Base-by-base conservation (phyloP, 768 basidiomycete species). In the Lentinula edodes region DNA sequence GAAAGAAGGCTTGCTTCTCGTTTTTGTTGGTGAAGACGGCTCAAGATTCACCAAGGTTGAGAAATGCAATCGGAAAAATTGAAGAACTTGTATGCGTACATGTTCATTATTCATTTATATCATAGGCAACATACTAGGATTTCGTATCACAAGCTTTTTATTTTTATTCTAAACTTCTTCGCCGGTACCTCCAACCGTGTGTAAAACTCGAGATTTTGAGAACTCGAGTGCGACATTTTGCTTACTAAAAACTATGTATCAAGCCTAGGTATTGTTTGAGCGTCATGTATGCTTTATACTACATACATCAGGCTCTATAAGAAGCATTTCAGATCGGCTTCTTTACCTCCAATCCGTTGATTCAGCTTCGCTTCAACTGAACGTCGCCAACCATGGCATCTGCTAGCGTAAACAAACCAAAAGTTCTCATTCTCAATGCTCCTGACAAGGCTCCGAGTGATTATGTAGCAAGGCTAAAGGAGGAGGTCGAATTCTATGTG, bases 401-500 rank as follows among this genome's bases (percentile, higher is more conserved):
- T 6, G 16, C 57, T 5, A 42, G 10, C 55, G 23, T 16, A 8
- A 18, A 35, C 8, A 55, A 55, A 54, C 60, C 60, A 3, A 61
- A 54, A 46, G 60, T 55, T 32, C 52, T 61, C 5, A 16, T 54
- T 23, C 41, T 61, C 16, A 61, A 61, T n/a, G 12, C 46, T 3
- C 50, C 50, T 18, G 20, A 46, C 28, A 39, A 42, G 6, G 43
- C 54, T 6, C 43, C 60, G 23, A 28, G 32, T 28, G 43, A 36
- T 2, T 36, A 42, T 54, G 39, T 53, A 42, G 38, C 32, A 23
- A 36, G n/a, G 35, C n/a, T 61, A 36, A 55, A 61, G n/a, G 52
- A 42, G 12, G 12, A 55, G 20, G 60, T 45, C 13, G 60, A 61
- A 12, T 41, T 55, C 34, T 20, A 54, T 61, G 52, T 61, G 52